Base-by-base conservation (phyloP, 2,329 filamentous ascomycete genomes). In the Aspergillus transmontanensis region DNA sequence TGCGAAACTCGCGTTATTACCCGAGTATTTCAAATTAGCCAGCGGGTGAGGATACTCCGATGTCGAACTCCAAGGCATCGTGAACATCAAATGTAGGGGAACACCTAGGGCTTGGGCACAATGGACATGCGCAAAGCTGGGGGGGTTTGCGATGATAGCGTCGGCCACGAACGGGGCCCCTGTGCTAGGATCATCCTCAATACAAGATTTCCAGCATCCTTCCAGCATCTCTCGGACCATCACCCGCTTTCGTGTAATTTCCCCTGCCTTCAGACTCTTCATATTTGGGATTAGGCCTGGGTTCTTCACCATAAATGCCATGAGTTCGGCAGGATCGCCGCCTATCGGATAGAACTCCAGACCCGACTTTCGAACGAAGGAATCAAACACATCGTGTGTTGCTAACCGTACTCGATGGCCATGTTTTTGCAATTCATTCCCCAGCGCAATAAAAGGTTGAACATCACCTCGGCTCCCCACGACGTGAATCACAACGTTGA, bases 361-460 rank as follows among this genome's bases (percentile, higher is more conserved):
- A 0, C 82, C 83, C n/a, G 83, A 78, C 3, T 79, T 75, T 50
- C 80, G 75, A 19, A 88, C 84, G 48, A 87, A 86, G 3, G 82
- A 74, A 58, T 83, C 79, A 68, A 88, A 88, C 4, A 80, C 78
- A 10, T 78, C 68, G 68, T 88, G 86, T 0, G 86, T 88, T 30
- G 85, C 85, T 12, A 88, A 75, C 3, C 86, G 82, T 2, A 88
- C 83, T 11, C 85, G 81, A 68, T 88, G 85, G 2, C 83, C 81
- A 59, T 83, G 78, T 3, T 77, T 74, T 65, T 84, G 79, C 0
- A 88, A 70, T 14, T 81, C 79, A 41, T 79, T 81, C 0, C 84
- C 86, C 1, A 89, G 76, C 0, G 86, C 84, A 57, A 89, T 76
- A 59, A 89, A 88, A 0, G 86, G 86, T 62, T 89, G 86, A 0